phyloP scores from a whole-genome alignment of 768 basidiomycete species.

The Suillus sp. region DNA sequence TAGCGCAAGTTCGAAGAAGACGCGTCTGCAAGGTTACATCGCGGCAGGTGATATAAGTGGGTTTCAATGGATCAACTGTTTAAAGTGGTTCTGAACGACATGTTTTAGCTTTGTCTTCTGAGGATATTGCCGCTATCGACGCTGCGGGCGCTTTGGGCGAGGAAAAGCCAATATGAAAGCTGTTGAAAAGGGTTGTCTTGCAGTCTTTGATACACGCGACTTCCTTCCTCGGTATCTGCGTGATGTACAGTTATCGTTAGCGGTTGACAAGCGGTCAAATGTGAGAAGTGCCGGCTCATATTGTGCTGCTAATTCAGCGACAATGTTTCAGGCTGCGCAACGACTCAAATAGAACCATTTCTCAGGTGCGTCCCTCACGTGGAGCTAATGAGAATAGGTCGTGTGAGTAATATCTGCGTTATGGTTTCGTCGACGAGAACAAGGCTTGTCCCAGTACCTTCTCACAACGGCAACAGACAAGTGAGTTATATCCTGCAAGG shows the following conservation, averaged over 20 bases:
- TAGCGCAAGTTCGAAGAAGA: constrained; percentile 67
- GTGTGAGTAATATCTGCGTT: not conserved
- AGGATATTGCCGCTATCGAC: constrained; percentile 56
- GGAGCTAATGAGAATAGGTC: not conserved
- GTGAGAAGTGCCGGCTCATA: not conserved
- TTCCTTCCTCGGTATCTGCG: not conserved
- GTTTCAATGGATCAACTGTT: constrained; percentile 14
- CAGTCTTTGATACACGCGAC: not conserved
- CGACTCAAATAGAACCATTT: not conserved
- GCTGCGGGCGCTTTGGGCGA: constrained; percentile 44
- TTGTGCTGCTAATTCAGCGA: not conserved
- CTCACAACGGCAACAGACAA: not conserved
- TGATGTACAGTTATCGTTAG: not conserved
- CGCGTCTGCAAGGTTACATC: constrained; percentile 68
- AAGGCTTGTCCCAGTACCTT: not conserved
- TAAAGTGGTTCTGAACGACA: constrained; percentile 1
- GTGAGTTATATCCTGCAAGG: not conserved
- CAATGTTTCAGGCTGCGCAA: not conserved
- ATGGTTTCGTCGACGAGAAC: not conserved
- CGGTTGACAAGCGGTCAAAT: not conserved
- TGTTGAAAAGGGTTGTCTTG: not conserved
- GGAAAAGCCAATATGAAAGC: not conserved
- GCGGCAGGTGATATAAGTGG: constrained; percentile 64
- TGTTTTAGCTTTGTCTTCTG: constrained; percentile 37
- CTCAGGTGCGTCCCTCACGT: not conserved